Conservation (phyloP, 139 green algal genomes). For the Micractinium sp. region DNA sequence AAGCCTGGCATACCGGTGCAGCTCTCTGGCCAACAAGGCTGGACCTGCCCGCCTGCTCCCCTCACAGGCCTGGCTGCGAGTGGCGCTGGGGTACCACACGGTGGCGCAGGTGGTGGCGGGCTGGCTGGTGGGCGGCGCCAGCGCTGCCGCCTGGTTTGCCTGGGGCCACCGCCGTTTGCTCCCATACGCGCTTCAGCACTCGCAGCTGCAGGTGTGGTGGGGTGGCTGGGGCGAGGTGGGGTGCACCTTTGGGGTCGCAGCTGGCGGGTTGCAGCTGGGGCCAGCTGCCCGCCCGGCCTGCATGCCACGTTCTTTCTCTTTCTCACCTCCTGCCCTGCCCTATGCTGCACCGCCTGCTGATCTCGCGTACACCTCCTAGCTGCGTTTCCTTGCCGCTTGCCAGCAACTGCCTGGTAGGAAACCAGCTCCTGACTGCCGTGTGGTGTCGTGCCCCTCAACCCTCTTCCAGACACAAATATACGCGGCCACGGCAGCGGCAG, state of each 20-base stretch:
- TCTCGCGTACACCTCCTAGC: too few relatives aligned
- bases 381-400: too few relatives aligned
- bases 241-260: not conserved
- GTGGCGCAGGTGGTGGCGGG: conserved; percentile 71
- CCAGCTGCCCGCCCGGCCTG: not conserved
- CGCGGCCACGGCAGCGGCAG: not conserved
- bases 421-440: too few relatives aligned
- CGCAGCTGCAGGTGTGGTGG: conserved; percentile 8
- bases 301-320: too few relatives aligned
- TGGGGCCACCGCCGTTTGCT: conserved; percentile 39
- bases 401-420: not conserved
- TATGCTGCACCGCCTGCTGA: too few relatives aligned
- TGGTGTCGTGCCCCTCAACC: too few relatives aligned
- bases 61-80: conserved; percentile 69
- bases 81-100: conserved; percentile 77
- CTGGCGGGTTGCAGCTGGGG: too few relatives aligned
- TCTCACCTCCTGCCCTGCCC: too few relatives aligned
- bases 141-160: conserved; percentile 23
- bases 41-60: too few relatives aligned
- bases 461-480: conserved; percentile 6
- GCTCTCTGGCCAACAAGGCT: too few relatives aligned
- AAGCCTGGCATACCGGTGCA: too few relatives aligned
- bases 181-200: not conserved
- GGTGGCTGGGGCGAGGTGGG: not conserved
- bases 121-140: conserved; percentile 52